These are phyloP conservation scores for Aspergillus bombycis DNA, from an alignment of 2,329 filamentous ascomycete genomes.

Conservation along the genomic window DNA sequence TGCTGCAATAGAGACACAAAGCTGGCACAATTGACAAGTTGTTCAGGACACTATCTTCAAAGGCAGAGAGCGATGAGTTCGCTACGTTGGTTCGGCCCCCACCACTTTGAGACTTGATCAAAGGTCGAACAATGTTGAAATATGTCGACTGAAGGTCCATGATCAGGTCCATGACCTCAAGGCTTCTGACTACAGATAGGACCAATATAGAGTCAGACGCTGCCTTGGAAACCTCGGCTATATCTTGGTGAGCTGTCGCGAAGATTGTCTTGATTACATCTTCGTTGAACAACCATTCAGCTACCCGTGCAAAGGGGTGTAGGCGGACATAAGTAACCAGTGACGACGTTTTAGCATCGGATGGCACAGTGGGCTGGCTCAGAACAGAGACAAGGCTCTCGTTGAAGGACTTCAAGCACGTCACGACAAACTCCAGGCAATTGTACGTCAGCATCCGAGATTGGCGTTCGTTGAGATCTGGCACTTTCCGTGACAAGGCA, in stretches of 20 bases:
- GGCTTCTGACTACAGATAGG: conserved; percentile 73
- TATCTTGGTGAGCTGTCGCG: conserved; percentile 74
- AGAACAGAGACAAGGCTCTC: conserved; percentile 87
- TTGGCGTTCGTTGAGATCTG: conserved; percentile 70
- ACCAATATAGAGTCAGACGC: conserved; percentile 79
- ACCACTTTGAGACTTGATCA: conserved; percentile 69
- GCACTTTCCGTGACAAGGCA: conserved; percentile 69
- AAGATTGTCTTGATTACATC: conserved; percentile 81
- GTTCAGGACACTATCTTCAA: conserved; percentile 87
- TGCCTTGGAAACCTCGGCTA: conserved; percentile 71
- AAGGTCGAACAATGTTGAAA: conserved; percentile 80
- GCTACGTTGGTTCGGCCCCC: conserved; percentile 65
- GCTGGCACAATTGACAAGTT: conserved; percentile 79
- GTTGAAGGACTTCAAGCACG: conserved; percentile 85
- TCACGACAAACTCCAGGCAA: conserved; percentile 80
- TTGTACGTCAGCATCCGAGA: conserved; percentile 73
- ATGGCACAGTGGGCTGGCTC: conserved; percentile 73
- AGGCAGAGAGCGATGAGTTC: conserved; percentile 78
- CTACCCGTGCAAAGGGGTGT: conserved; percentile 90
- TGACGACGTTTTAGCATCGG: conserved; percentile 74
- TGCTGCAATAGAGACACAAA: conserved; percentile 82
- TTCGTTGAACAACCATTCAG: conserved; percentile 98
- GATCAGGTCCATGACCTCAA: conserved; percentile 81
- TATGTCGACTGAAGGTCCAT: conserved; percentile 90
- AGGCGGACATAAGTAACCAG: conserved; percentile 79